Base-by-base conservation (phyloP, 1,284 basidiomycete genomes). In the Sanghuangporus sanghuang region DNA sequence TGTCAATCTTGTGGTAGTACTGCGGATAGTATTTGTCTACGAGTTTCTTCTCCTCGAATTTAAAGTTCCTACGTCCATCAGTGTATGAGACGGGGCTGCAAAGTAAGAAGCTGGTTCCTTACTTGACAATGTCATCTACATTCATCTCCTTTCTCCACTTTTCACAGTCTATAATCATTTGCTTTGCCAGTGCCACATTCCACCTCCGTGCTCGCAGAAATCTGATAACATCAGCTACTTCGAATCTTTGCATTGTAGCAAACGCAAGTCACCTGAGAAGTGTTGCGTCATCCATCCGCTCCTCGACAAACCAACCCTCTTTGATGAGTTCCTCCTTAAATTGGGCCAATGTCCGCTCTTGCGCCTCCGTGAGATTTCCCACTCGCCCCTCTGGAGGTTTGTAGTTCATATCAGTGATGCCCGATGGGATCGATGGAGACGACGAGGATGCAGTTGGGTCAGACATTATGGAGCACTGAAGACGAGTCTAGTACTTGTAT, bases 1-100 rank as follows among this genome's bases (percentile, higher is more conserved):
- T 94, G 84, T 99, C 96, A 68, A 82, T 92, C 81, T 96, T 96
- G 81, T 98, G 96, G 76, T 98, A 96, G 78, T 86, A 98, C 73
- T 97, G 93, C 1, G 96, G 96, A 74, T 98, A 98, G 73, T 92
- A 93, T 77, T 95, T 89, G 81, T 95, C 86, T 12, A 98, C 95
- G 69, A 87, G 80, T 52, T 77, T 78, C 73, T 89, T 90, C 77
- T 98, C 96, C 66, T 84, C 85, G 76, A 96, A 98, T 67, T 92
- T 85, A 75, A 98, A 98, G 71, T 86, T 89, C 69, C 92, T 95
- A 68, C 2, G 46, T n/a, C 14, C 49, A 50, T 27, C 21, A 39
- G 8, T 46, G 16, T 53, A 49, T 36, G 16, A 39, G 11, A 44
- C 12, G 23, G 36, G 32, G 23, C 11, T 12, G 16, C 36, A 39